Base-by-base conservation (phyloP, 2,329 filamentous ascomycete species). In the Aspergillus oerlinghausenensis region DNA sequence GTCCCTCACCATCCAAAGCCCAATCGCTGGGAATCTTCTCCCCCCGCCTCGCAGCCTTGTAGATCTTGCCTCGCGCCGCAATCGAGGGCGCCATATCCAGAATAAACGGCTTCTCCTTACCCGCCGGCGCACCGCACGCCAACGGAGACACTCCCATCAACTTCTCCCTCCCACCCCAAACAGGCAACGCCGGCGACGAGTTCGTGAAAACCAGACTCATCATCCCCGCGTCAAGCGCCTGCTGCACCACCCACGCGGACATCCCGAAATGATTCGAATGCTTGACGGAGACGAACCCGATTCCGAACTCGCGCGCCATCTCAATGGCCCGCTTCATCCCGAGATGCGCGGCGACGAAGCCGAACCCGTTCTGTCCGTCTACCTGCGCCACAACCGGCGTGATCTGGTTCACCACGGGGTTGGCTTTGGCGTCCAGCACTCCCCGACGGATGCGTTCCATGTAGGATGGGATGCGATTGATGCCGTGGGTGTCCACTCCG, bases 191-290 rank as follows among this genome's bases (percentile, higher is more conserved):
- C 0, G 88, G 88, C 28, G 84, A 88, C 0, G 84, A 87, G 66
- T 89, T 89, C 21, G 86, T 89, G 60, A 89, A 89, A 1, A 88
- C 86, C 17, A 88, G 77, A 55, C 81, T 84, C 82, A 89, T 86
- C 82, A 89, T 85, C 40, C 80, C 79, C 0, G 82, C 85, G 56
- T 93, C 87, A 14, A 92, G 72, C 0, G 89, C 90, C 72, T 91
- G 86, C 70, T 90, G 87, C 10, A 92, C 88, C 0, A 92, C 69
- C 88, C 89, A 93, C 0, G 90, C 89, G 3, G 82, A 82, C 89
- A 94, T 94, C 54, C 90, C 90, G 65, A 89, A 92, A 71, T 93
- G 89, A 65, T 93, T 93, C 43, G 86, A 89, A 72, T 88, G 87
- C 71, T 86, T 88, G 66, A 93, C 79, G 56, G 82, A 84, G 0